phyloP scores from a whole-genome alignment of 2,329 filamentous ascomycete species.

The Colletotrichum tanaceti region DNA sequence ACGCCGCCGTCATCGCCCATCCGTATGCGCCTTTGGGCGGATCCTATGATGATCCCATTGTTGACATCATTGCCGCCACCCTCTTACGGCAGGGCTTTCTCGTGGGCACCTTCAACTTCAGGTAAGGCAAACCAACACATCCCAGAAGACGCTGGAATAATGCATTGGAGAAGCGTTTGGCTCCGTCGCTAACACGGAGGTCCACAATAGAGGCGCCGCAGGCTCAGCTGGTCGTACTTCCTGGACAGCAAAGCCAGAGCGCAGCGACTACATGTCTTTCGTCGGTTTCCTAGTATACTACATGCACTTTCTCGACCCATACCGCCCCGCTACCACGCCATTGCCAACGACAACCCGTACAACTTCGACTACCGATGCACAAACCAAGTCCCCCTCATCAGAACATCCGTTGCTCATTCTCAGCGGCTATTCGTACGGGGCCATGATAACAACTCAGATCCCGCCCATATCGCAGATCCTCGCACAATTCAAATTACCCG shows the following conservation, averaged over 20 bases:
- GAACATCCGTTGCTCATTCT: slow-evolving; percentile 64
- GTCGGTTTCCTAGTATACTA: slow-evolving; percentile 85
- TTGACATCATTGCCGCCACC: slow-evolving; percentile 72
- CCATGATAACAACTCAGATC: slow-evolving; percentile 80
- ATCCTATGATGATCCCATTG: slow-evolving; percentile 83
- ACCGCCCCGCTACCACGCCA: slow-evolving; percentile 40
- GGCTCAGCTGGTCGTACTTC: slow-evolving; percentile 82
- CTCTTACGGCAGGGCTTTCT: slow-evolving; percentile 78
- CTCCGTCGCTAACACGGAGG: slow-evolving; percentile 3
- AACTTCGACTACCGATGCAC: slow-evolving; percentile 29
- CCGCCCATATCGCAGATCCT: slow-evolving; percentile 72
- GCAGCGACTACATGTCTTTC: slow-evolving; percentile 84
- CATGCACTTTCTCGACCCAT: slow-evolving; percentile 67
- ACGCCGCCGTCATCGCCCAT: slow-evolving; percentile 80
- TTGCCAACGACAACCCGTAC: slow-evolving; percentile 7
- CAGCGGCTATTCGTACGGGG: slow-evolving; percentile 91
- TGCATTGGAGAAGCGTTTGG: slow-evolving; percentile 1
- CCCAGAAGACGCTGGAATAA: neutral
- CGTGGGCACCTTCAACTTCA: slow-evolving; percentile 92
- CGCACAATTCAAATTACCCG: slow-evolving; percentile 65
- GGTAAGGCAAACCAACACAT: slow-evolving; percentile 60
- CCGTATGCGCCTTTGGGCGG: slow-evolving; percentile 92
- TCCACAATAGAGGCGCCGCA: slow-evolving; percentile 74
- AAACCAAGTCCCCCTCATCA: slow-evolving; percentile 5
- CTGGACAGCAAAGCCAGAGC: slow-evolving; percentile 86